phyloP scores from a whole-genome alignment of 2,329 filamentous ascomycete genomes.

The Colletotrichum sp. region DNA sequence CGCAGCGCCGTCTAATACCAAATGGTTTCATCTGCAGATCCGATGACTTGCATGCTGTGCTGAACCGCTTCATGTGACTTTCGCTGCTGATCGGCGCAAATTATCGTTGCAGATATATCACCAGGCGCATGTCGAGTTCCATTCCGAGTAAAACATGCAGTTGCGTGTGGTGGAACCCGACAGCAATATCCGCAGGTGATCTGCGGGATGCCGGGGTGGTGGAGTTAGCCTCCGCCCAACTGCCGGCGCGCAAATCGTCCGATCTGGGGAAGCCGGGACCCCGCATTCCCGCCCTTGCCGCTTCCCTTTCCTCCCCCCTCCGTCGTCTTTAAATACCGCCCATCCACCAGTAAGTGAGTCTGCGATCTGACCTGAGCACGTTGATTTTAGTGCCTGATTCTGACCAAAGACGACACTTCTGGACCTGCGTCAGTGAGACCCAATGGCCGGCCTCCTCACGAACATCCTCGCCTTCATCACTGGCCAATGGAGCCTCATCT shows the following conservation, averaged over 20 bases:
- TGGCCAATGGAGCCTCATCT: background rate
- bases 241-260: background rate
- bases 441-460: background rate
- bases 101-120: background rate
- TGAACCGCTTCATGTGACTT: background rate
- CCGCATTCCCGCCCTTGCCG: conserved; percentile 6
- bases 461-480: background rate
- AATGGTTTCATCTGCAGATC: background rate
- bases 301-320: background rate
- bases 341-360: background rate
- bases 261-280: conserved; percentile 17
- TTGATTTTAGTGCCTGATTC: background rate
- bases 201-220: background rate
- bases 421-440: background rate
- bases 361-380: background rate
- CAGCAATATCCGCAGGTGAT: background rate
- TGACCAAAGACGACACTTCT: background rate
- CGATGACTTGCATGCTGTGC: background rate
- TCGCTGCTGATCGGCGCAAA: background rate
- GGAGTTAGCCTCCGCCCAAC: background rate
- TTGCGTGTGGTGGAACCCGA: background rate
- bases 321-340: background rate
- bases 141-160: background rate
- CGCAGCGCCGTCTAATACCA: conserved; percentile 8
- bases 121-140: background rate